Base-by-base conservation (phyloP, 495 filamentous ascomycete species). In the Hypoxylon cercidicola region DNA sequence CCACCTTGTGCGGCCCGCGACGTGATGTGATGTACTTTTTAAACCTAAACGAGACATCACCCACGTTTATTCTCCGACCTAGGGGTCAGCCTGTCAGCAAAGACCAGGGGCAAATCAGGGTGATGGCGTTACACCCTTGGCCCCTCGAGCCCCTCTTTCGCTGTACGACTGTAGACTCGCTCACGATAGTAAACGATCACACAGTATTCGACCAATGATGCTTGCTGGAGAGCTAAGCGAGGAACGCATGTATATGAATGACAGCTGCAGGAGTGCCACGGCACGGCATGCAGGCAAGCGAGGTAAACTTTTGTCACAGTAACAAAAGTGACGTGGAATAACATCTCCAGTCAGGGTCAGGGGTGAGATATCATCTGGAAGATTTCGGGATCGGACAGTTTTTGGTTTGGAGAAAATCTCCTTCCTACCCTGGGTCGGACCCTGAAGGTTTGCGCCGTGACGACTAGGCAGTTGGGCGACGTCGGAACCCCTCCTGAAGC, bases 11-110 rank as follows among this genome's bases (percentile, higher is more conserved):
- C 64, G 52, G n/a, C 41, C 3, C 3, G 30, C 30, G 16, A 16
- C 37, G 37, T 40, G 37, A 61, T 61, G 56, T 39, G 45, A 50
- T 55, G 43, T 50, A 51, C 44, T 52, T 34, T 52, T 37, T 64
- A 43, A 60, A 60, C 30, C 49, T 28, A 59, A 56, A 50, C 44
- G 55, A 51, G 60, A 56, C 32, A 18, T 54, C 53, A 58, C 55
- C 60, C 60, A 46, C 55, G 32, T 60, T 63, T 64, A 60, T 64
- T 64, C 46, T 60, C 65, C 64, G 64, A 68, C 21, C 34, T 55
- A 68, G 48, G 64, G 28, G n/a, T n/a, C n/a, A n/a, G n/a, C n/a
- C n/a, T n/a, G n/a, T 23, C 25, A 16, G 7, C 15, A 56, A 47
- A 40, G 28, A 25, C 30, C 9, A 32, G 30, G 30, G 30, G 30